These are phyloP conservation scores for Apiospora arundinis DNA, from an alignment of 2,329 filamentous ascomycete genomes.

Conservation along the genomic window DNA sequence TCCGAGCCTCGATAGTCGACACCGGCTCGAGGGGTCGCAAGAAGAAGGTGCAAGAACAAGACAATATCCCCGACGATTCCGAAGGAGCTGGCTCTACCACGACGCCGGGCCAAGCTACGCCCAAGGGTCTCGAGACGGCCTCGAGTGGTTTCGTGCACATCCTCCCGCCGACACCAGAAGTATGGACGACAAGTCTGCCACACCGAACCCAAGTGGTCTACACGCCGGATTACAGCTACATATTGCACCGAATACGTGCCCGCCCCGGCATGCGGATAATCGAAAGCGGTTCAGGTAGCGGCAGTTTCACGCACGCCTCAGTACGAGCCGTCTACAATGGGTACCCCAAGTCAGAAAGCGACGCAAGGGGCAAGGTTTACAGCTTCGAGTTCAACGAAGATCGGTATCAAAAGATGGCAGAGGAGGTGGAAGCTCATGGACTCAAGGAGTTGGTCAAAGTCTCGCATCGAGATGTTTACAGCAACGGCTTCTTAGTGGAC, in stretches of 20 bases:
- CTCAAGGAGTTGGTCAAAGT: slow-evolving; percentile 71
- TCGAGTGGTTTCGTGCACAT: slow-evolving; percentile 78
- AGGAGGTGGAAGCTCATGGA: slow-evolving; percentile 73
- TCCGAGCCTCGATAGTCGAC: slow-evolving; percentile 87
- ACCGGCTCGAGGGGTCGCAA: slow-evolving; percentile 86
- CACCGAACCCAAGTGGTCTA: slow-evolving; percentile 88
- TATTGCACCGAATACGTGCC: slow-evolving; percentile 77
- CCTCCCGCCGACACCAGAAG: slow-evolving; percentile 78
- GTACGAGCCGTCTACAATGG: slow-evolving; percentile 79
- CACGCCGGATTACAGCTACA: slow-evolving; percentile 85
- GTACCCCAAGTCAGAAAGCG: slow-evolving; percentile 54
- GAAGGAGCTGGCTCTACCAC: slow-evolving; percentile 27
- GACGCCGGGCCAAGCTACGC: slow-evolving; percentile 12
- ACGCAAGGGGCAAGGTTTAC: slow-evolving; percentile 72
- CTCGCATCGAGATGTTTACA: slow-evolving; percentile 81
- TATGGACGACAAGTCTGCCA: slow-evolving; percentile 81
- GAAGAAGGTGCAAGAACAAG: slow-evolving; percentile 60
- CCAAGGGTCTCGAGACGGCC: slow-evolving; percentile 55
- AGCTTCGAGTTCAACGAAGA: slow-evolving; percentile 84
- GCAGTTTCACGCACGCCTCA: slow-evolving; percentile 83
- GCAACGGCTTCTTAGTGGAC: slow-evolving; percentile 71
- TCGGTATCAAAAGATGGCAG: slow-evolving; percentile 70
- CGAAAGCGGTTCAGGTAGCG: slow-evolving; percentile 82
- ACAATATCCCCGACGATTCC: slow-evolving; percentile 45
- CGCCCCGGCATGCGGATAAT: slow-evolving; percentile 76